phyloP scores from a whole-genome alignment of 495 filamentous ascomycete species.

The Choiromyces venosus region DNA sequence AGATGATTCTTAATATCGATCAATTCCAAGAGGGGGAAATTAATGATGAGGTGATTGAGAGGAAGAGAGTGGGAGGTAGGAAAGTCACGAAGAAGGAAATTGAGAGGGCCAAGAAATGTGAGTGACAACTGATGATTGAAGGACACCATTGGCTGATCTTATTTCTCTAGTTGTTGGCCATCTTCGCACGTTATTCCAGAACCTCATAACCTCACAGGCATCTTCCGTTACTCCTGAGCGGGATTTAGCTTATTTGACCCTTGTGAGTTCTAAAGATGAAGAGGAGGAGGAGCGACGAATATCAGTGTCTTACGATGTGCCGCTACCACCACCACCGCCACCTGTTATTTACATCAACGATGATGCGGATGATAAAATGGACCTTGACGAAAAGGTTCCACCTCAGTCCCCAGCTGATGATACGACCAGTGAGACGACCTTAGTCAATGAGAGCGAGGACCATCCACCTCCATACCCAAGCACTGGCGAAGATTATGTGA shows the following conservation, averaged over 20 bases:
- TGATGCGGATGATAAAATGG: conserved; percentile 42
- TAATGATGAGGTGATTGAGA: conserved; percentile 54
- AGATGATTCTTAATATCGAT: conserved; percentile 71
- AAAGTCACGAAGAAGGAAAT: conserved; percentile 57
- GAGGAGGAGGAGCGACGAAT: conserved; percentile 39
- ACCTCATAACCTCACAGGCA: conserved; percentile 57
- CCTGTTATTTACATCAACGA: conserved; percentile 20
- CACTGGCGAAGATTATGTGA: conserved; percentile 36
- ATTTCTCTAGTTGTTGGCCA: conserved; percentile 59
- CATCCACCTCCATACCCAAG: conserved; percentile 20
- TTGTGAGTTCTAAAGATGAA: conserved; percentile 59
- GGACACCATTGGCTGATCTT: conserved; percentile 6
- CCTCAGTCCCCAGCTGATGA: conserved; percentile 25
- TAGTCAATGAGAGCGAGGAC: conserved; percentile 48
- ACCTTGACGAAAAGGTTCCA: conserved; percentile 27
- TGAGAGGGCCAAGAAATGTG: conserved; percentile 65
- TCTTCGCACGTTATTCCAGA: conserved; percentile 64
- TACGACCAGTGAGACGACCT: conserved; percentile 50
- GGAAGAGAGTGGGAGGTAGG: conserved; percentile 58
- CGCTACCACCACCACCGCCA: not conserved
- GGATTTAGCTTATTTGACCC: conserved; percentile 75
- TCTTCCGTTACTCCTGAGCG: conserved; percentile 60
- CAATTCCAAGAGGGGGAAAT: conserved; percentile 58
- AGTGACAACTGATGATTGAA: conserved; percentile 41
- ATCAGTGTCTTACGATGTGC: conserved; percentile 34